Evolutionary conservation across 805 yeast genomes (phyloP).

Genomic region (Candida nemodendra): DNA sequence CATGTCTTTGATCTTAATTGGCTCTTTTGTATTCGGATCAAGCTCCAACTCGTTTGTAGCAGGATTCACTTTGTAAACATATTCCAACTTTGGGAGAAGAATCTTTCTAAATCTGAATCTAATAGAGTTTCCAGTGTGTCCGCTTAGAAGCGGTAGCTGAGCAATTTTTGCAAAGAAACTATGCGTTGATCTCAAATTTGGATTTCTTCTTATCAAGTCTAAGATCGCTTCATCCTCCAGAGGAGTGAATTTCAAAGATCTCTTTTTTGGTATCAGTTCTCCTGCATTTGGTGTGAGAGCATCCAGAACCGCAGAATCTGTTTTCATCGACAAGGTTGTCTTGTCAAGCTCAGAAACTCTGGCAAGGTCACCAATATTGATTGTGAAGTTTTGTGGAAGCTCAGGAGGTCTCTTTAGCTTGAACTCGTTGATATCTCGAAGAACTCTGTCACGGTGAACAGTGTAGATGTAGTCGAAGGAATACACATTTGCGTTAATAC

Average conservation of each 20-base stretch:
- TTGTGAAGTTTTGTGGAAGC: slow-evolving; percentile 22
- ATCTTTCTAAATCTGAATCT: slow-evolving; percentile 58
- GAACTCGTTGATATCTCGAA: slow-evolving; percentile 19
- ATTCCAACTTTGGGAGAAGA: slow-evolving; percentile 40
- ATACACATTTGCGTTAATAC: slow-evolving; percentile 18
- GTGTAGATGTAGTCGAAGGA: slow-evolving; percentile 24
- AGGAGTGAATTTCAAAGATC: slow-evolving; percentile 49
- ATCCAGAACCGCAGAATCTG: slow-evolving; percentile 1
- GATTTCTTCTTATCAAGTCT: slow-evolving; percentile 66
- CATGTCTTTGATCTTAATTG: slow-evolving; percentile 39
- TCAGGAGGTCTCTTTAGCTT: slow-evolving; percentile 24
- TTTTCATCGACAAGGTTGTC: slow-evolving; percentile 5
- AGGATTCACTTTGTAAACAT: slow-evolving; percentile 48
- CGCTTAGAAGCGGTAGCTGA: slow-evolving; percentile 42
- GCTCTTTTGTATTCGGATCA: slow-evolving; percentile 41
- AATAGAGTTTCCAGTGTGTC: slow-evolving; percentile 76
- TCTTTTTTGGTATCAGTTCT: slow-evolving; percentile 35
- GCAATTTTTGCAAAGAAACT: slow-evolving; percentile 64
- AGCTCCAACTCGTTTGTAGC: slow-evolving; percentile 39
- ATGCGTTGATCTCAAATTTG: slow-evolving; percentile 66
- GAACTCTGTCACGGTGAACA: slow-evolving; percentile 17
- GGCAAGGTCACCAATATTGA: slow-evolving; percentile 26
- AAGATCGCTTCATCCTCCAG: slow-evolving; percentile 66
- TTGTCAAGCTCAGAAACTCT: slow-evolving; percentile 1
- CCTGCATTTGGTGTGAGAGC: slow-evolving; percentile 1